Base-by-base conservation (phyloP, 1,284 basidiomycete genomes). In the Pseudomicrostroma phylloplanum region DNA sequence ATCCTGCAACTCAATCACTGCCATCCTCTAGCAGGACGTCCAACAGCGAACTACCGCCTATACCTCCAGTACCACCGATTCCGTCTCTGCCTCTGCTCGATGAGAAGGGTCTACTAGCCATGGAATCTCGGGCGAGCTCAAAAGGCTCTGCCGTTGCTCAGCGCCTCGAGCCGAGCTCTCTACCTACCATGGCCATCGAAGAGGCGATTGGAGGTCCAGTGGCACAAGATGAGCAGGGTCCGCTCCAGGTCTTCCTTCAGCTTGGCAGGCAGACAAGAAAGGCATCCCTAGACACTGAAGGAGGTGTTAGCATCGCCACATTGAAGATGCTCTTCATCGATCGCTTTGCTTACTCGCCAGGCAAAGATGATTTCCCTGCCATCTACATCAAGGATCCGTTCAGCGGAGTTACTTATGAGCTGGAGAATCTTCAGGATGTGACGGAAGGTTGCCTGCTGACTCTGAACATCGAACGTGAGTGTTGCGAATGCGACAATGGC, bases 371-470 rank as follows among this genome's bases (percentile, higher is more conserved):
- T 73, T 97, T 97, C 76, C 94, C 94, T 11, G 88, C 90, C 19
- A 94, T 98, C 60, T 97, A 97, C 77, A 88, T 97, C 62, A 88
- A 91, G 9, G 94, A 97, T 81, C 88, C 88, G 3, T 86, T 85
- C 40, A 92, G 89, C 63, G 91, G 92, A 8, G 89, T 97, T 58
- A 89, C 92, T 76, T 98, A 96, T 77, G 92, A 97, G 80, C 83
- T 98, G 55, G 94, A 98, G 79, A 90, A 97, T 79, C 86, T 92
- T 70, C 87, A 89, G n/a, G 94, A 98, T 75, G 86, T 98, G 26
- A 88, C 88, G 78, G 89, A 91, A 55, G 91, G 88, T 63, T 89
- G 89, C 74, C 80, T 96, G 26, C 82, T 98, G 61, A 93, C 89
- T 51, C 83, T 98, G 59, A 96, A 97, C 73, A 93, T 98, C 67